Base-by-base conservation (phyloP, 148 eudicot genomes). In the Dianthus caryophyllus region DNA sequence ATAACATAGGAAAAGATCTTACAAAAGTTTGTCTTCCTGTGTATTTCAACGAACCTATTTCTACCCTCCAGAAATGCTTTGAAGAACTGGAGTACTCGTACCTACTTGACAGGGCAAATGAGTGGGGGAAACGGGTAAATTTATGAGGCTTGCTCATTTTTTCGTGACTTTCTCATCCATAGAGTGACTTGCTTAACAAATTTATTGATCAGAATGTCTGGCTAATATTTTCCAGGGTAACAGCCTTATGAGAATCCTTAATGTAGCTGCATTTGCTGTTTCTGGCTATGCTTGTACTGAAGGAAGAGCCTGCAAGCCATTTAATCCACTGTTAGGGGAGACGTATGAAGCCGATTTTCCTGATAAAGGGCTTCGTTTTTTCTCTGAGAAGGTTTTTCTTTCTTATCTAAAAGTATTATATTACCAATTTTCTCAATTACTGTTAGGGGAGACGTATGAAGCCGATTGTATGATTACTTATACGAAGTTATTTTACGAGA, bases 11-110 rank as follows among this genome's bases (percentile, higher is more conserved):
- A 60, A 88, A 88, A 78, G 96, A 88, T 67, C 88, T 88, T 38
- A 84, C 91, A 38, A 88, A 84, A 88, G 96, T 88, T 36, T 88
- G 96, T 71, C 91, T 88, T 46, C 96, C 96, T 30, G 91, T 88
- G 27, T 88, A 88, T 69, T 88, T 88, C 71, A 88, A 88, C 66
- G 96, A 88, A 72, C 96, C 96, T 65, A 78, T 88, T 41, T 88
- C 96, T 27, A 82, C 96, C 64, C 85, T 88, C 61, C 91, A 88
- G 54, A 88, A 86, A 69, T 86, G 91, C 71, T 88, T 73, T 56
- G 96, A 88, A 81, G 96, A 88, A 73, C 76, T 88, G 78, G 96
- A 88, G 71, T 86, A 86, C 68, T 88, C 96, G 11, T 83, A 88
- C 75, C 88, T 88, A 36, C 75, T 88, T 74, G 91, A 88, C 61